Percentiles rank a stretch among this genome's conserved stretches.
These are phyloP conservation scores for Xylaria intraflava DNA, from an alignment of 495 filamentous ascomycete genomes.

Conservation along the genomic window DNA sequence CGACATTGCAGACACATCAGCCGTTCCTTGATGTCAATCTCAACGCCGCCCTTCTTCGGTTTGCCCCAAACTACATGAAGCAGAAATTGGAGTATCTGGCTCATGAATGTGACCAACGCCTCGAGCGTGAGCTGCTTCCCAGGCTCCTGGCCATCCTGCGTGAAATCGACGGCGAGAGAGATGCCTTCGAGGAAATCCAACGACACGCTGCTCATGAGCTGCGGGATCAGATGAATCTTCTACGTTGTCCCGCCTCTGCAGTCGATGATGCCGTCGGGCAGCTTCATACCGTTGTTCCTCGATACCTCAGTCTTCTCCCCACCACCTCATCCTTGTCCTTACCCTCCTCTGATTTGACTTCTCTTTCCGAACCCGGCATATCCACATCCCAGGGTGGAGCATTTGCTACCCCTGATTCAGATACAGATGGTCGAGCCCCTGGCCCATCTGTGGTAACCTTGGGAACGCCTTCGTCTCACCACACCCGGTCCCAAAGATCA, in stretches of 20 bases:
- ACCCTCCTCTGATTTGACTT: slow-evolving; percentile 9
- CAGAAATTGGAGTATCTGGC: slow-evolving; percentile 21
- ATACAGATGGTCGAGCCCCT: neutral
- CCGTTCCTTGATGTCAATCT: slow-evolving; percentile 12
- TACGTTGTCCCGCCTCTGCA: slow-evolving; percentile 16
- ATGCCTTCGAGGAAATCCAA: slow-evolving; percentile 22
- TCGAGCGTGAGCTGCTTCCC: slow-evolving; percentile 22
- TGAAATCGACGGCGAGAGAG: slow-evolving; percentile 21
- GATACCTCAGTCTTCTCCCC: slow-evolving; percentile 19
- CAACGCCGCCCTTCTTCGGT: slow-evolving; percentile 21
- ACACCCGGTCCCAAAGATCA: neutral
- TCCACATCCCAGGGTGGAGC: neutral
- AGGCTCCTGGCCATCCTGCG: slow-evolving; percentile 18
- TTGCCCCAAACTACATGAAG: slow-evolving; percentile 22
- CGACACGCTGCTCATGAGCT: slow-evolving; percentile 14
- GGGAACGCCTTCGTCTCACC: neutral
- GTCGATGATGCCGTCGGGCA: slow-evolving; percentile 19
- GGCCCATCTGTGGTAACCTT: neutral
- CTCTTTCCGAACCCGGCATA: slow-evolving; percentile 5
- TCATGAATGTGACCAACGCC: slow-evolving; percentile 20
- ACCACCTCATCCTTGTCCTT: slow-evolving; percentile 20
- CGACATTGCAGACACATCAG: slow-evolving; percentile 15
- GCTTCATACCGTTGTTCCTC: slow-evolving; percentile 15
- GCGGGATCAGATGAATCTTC: slow-evolving; percentile 18
- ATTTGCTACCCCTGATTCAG: neutral